Evolutionary conservation across 495 filamentous ascomycete species (phyloP).

Genomic region (Cercophora scortea): DNA sequence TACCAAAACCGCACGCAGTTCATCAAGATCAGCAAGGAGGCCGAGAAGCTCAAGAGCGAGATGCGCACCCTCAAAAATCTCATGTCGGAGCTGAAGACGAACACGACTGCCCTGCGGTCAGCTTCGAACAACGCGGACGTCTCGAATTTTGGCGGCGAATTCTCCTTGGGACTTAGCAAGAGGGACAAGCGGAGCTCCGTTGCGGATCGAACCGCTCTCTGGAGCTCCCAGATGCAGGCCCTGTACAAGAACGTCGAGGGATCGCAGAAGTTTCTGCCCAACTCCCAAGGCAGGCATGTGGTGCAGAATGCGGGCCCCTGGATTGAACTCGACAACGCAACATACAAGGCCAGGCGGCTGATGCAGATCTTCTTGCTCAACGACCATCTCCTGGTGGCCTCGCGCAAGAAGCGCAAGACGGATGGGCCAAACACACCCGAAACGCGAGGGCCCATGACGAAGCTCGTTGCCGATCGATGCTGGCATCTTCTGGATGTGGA

Average conservation of each 20-base stretch:
- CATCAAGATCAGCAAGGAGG: slow-evolving; percentile 98
- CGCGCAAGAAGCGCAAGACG: slow-evolving; percentile 79
- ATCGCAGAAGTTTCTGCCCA: slow-evolving; percentile 92
- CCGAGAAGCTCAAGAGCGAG: slow-evolving; percentile 92
- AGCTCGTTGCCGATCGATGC: slow-evolving; percentile 86
- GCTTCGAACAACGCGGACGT: slow-evolving; percentile 42
- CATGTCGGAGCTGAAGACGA: slow-evolving; percentile 76
- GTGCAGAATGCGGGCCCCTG: slow-evolving; percentile 82
- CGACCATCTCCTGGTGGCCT: slow-evolving; percentile 86
- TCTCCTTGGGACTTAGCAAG: slow-evolving; percentile 48
- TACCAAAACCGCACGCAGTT: slow-evolving; percentile 98
- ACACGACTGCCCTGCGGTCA: slow-evolving; percentile 66
- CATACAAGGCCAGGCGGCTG: slow-evolving; percentile 79
- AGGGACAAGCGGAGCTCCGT: slow-evolving; percentile 71
- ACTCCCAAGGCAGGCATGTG: slow-evolving; percentile 83
- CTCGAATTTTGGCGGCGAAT: slow-evolving; percentile 23
- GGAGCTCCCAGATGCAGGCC: slow-evolving; percentile 79
- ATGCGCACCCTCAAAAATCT: slow-evolving; percentile 84
- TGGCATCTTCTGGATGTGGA: slow-evolving; percentile 93
- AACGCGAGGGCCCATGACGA: slow-evolving; percentile 55
- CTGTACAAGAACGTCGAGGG: slow-evolving; percentile 95
- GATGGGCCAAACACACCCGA: slow-evolving; percentile 55
- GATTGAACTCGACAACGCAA: slow-evolving; percentile 95
- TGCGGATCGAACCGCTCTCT: slow-evolving; percentile 90
- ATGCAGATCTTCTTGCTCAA: slow-evolving; percentile 90